These are phyloP conservation scores for Pseudocercospora cruenta DNA, from an alignment of 2,329 filamentous ascomycete species.

Conservation along the genomic window DNA sequence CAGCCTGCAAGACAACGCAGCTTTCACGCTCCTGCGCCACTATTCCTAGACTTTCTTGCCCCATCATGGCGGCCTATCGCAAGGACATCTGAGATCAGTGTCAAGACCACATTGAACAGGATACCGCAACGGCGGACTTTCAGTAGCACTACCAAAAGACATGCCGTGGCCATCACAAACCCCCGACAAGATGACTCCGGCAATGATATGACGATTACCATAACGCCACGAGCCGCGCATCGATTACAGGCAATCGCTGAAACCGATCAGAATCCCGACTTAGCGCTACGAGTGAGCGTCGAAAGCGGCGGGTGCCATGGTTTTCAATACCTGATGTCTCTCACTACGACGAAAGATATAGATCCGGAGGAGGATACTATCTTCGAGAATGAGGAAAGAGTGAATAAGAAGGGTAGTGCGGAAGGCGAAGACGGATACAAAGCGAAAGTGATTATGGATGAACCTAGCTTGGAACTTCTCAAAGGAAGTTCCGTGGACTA, in stretches of 20 bases:
- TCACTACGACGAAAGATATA: constrained; percentile 64
- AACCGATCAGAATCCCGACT: constrained; percentile 67
- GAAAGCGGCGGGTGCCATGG: constrained; percentile 95
- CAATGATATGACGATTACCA: constrained; percentile 79
- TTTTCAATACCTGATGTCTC: constrained; percentile 94
- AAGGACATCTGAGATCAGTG: not conserved
- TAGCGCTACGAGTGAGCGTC: constrained; percentile 88
- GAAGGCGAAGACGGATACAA: constrained; percentile 49
- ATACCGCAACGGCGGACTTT: not conserved
- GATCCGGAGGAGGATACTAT: constrained; percentile 81
- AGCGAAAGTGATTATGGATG: constrained; percentile 88
- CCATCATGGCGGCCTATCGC: constrained; percentile 32
- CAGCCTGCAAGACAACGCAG: constrained; percentile 10
- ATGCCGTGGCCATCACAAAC: constrained; percentile 59
- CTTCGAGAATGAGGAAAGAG: constrained; percentile 66
- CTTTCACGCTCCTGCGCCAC: constrained; percentile 32
- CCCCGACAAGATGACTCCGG: constrained; percentile 80
- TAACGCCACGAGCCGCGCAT: constrained; percentile 76
- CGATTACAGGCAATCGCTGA: constrained; percentile 69
- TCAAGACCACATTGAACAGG: not conserved
- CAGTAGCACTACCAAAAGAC: not conserved
- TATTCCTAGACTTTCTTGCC: constrained; percentile 42
- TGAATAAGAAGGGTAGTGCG: constrained; percentile 19
- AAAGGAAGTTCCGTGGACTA: constrained; percentile 96
- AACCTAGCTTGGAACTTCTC: constrained; percentile 81